These are phyloP conservation scores for Paramecium octaurelia DNA, from an alignment of 73 alveolate species.

Conservation along the genomic window DNA sequence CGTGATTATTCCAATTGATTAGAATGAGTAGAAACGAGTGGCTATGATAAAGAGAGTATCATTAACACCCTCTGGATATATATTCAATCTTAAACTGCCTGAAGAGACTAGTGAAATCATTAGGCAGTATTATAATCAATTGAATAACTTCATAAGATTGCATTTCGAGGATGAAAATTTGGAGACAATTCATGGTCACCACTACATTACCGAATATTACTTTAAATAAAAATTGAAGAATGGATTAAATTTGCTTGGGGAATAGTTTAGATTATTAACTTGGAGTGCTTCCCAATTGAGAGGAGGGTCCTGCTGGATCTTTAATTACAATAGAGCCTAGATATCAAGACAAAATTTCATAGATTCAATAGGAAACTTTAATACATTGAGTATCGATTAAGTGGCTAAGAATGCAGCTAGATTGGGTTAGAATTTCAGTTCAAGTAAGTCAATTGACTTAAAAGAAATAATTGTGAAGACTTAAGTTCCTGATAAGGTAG, in stretches of 20 bases:
- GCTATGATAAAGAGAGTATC: conserved; percentile 28
- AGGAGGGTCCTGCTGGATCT: conserved; percentile 83
- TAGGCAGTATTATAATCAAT: conserved; percentile 67
- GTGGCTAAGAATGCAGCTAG: conserved; percentile 87
- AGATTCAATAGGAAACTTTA: conserved; percentile 79
- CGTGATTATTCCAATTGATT: background rate
- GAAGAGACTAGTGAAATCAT: conserved; percentile 71
- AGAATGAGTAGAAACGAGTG: background rate
- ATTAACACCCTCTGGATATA: conserved; percentile 52
- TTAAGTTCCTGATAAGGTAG: background rate
- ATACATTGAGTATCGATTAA: conserved; percentile 57
- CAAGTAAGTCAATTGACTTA: conserved; percentile 71
- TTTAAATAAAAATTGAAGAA: conserved; percentile 62
- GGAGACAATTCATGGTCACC: conserved; percentile 64
- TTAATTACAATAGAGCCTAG: conserved; percentile 65
- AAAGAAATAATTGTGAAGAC: background rate
- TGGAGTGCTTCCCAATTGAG: conserved; percentile 86
- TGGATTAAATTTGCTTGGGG: conserved; percentile 66
- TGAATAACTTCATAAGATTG: conserved; percentile 75
- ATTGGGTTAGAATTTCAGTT: conserved; percentile 83
- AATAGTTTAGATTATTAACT: conserved; percentile 70
- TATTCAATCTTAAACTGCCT: conserved; percentile 43
- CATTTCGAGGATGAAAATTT: conserved; percentile 79
- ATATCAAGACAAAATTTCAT: conserved; percentile 60
- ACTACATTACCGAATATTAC: conserved; percentile 60